A percentile compares a stretch with the other conserved stretches of the same genome.
These are phyloP conservation scores for Chrysoporthe austroafricana DNA, from an alignment of 2,329 filamentous ascomycete genomes.

Conservation along the genomic window DNA sequence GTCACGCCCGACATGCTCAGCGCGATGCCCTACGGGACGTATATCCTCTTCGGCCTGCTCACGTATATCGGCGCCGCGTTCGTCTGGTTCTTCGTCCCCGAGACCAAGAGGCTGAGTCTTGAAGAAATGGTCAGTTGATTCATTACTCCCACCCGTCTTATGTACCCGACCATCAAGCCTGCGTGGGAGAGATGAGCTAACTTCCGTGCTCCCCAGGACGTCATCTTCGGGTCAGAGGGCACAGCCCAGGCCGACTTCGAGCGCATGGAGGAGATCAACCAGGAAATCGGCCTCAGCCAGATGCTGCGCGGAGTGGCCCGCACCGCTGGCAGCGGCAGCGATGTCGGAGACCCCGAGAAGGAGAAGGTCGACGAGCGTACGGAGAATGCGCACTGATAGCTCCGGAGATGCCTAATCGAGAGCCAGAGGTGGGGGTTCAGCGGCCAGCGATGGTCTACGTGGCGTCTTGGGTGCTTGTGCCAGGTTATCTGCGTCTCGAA, in stretches of 20 bases:
- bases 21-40: constrained; percentile 70
- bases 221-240: constrained; percentile 70
- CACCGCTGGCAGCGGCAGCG: constrained; percentile 30
- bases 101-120: constrained; percentile 65
- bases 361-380: constrained; percentile 30
- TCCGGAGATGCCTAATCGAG: not conserved
- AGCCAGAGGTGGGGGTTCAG: too few species aligned
- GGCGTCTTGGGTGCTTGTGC: too few species aligned
- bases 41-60: constrained; percentile 70
- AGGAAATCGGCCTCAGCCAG: constrained; percentile 65
- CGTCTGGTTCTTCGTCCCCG: constrained; percentile 67
- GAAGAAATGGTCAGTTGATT: constrained; percentile 62
- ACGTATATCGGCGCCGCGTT: constrained; percentile 65
- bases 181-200: not conserved
- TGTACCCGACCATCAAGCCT: not conserved
- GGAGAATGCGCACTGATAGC: constrained; percentile 8
- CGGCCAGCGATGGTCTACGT: too few species aligned
- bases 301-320: constrained; percentile 39
- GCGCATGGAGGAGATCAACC: constrained; percentile 74
- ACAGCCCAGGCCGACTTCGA: constrained; percentile 68
- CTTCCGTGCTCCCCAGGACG: constrained; percentile 48
- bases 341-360: constrained; percentile 33
- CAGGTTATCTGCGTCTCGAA: too few species aligned
- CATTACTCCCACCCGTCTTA: too few species aligned
- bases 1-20: constrained; percentile 71